Evolutionary conservation across 176 grass and related monocot genomes (phyloP).

Genomic region (Zoysia pacifica): DNA sequence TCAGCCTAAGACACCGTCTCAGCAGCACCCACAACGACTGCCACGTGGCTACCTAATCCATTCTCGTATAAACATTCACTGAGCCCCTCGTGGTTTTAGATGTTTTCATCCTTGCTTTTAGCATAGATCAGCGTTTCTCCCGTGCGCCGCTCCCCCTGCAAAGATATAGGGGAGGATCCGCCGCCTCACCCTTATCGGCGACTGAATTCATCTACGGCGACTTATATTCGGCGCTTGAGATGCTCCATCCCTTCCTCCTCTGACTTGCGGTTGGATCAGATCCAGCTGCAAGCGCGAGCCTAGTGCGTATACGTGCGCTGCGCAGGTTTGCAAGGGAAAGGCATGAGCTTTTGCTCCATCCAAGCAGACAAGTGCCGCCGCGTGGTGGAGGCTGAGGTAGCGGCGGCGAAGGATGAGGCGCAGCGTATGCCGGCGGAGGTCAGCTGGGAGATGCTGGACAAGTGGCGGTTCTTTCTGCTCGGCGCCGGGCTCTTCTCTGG

Average conservation of each 20-base stretch:
- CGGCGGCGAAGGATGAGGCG: constrained; percentile 26
- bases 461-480: constrained; percentile 91
- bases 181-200: constrained; percentile 29
- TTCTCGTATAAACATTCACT: constrained; percentile 11
- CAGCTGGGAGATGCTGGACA: constrained; percentile 99
- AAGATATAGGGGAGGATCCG: background rate
- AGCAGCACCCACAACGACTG: background rate
- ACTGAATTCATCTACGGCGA: background rate
- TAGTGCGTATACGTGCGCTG: background rate
- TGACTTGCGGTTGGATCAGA: constrained; percentile 4
- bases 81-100: background rate
- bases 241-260: constrained; percentile 32
- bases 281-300: background rate
- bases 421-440: constrained; percentile 72
- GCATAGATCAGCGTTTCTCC: background rate
- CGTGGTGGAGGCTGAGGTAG: background rate
- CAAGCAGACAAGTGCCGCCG: constrained; percentile 40
- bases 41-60: constrained; percentile 29
- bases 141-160: background rate
- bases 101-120: background rate
- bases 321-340: background rate
- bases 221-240: constrained; percentile 38
- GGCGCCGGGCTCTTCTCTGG: constrained; percentile 91
- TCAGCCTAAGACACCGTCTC: too few relatives aligned
- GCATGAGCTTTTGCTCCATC: constrained; percentile 65